These are phyloP conservation scores for Penicillium desertorum DNA, from an alignment of 495 filamentous ascomycete species.

Conservation along the genomic window DNA sequence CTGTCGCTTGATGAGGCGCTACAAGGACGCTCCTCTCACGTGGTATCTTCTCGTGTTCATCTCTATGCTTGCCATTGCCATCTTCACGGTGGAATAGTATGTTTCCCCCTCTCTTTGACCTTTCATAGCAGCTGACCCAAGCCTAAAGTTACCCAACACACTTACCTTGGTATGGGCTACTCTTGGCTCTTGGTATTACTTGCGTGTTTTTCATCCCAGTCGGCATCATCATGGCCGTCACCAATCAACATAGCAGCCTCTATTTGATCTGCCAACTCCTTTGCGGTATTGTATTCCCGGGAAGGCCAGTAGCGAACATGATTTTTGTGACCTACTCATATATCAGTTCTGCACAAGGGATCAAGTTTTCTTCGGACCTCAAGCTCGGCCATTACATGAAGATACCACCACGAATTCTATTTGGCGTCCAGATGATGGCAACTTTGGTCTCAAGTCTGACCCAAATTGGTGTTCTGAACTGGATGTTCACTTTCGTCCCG, in stretches of 20 bases:
- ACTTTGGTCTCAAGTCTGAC: constrained; percentile 76
- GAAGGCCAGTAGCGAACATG: constrained; percentile 85
- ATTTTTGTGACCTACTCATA: constrained; percentile 82
- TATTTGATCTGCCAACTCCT: constrained; percentile 78
- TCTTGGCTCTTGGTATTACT: constrained; percentile 66
- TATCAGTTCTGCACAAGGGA: constrained; percentile 52
- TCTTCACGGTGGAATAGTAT: constrained; percentile 33
- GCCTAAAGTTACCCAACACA: constrained; percentile 55
- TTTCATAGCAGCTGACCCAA: constrained; percentile 2
- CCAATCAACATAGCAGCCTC: constrained; percentile 77
- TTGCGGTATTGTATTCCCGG: constrained; percentile 74
- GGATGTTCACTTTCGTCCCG: constrained; percentile 80
- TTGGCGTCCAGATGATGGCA: constrained; percentile 76
- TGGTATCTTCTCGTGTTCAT: constrained; percentile 63
- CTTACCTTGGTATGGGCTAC: constrained; percentile 78
- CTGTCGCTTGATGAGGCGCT: constrained; percentile 57
- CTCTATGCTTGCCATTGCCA: constrained; percentile 30
- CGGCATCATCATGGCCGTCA: constrained; percentile 85
- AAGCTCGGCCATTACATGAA: constrained; percentile 93
- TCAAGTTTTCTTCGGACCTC: constrained; percentile 49
- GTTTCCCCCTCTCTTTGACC: constrained; percentile 40
- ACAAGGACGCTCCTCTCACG: constrained; percentile 62
- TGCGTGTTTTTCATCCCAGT: constrained; percentile 76
- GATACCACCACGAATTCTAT: constrained; percentile 74
- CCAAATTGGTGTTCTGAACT: constrained; percentile 80